Percentiles rank a stretch among this genome's conserved stretches.
phyloP scores from a whole-genome alignment of 495 filamentous ascomycete genomes.

The Hypoxylon lienhwacheense region DNA sequence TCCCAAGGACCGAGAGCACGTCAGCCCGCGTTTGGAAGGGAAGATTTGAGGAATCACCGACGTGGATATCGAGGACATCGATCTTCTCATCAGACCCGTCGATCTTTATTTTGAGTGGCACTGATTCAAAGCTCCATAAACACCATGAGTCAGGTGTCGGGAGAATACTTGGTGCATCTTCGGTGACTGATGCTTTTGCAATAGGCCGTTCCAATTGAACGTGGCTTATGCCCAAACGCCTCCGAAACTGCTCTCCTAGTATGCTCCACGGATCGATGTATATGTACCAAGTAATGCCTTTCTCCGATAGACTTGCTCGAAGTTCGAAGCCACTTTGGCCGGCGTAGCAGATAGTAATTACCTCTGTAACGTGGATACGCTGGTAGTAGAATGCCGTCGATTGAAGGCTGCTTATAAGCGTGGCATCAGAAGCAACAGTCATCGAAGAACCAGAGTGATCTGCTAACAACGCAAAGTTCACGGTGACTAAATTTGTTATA shows the following conservation, averaged over 20 bases:
- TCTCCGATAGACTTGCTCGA: slow-evolving; percentile 36
- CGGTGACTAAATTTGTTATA: not conserved
- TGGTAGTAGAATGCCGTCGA: slow-evolving; percentile 36
- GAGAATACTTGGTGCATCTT: not conserved
- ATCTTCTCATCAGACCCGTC: not conserved
- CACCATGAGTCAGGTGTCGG: slow-evolving; percentile 1
- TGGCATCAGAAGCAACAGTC: not conserved
- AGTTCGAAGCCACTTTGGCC: slow-evolving; percentile 38
- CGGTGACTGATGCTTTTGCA: slow-evolving; percentile 6
- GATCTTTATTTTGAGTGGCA: not conserved
- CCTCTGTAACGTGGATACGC: slow-evolving; percentile 40
- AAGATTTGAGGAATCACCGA: not conserved
- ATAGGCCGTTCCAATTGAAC: slow-evolving; percentile 20
- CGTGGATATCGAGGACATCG: not conserved
- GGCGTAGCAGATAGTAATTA: slow-evolving; percentile 39
- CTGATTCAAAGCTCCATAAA: slow-evolving; percentile 6
- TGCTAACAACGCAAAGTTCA: not conserved
- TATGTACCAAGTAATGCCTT: slow-evolving; percentile 36
- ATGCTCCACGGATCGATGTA: slow-evolving; percentile 36
- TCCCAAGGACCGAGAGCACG: slow-evolving; percentile 48
- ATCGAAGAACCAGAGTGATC: not conserved
- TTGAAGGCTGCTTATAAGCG: slow-evolving; percentile 1
- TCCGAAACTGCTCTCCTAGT: slow-evolving; percentile 1
- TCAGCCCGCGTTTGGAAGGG: not conserved
- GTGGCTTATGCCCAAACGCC: not conserved